Base-by-base conservation (phyloP, 1,284 basidiomycete genomes). In the Waitea zeae region DNA sequence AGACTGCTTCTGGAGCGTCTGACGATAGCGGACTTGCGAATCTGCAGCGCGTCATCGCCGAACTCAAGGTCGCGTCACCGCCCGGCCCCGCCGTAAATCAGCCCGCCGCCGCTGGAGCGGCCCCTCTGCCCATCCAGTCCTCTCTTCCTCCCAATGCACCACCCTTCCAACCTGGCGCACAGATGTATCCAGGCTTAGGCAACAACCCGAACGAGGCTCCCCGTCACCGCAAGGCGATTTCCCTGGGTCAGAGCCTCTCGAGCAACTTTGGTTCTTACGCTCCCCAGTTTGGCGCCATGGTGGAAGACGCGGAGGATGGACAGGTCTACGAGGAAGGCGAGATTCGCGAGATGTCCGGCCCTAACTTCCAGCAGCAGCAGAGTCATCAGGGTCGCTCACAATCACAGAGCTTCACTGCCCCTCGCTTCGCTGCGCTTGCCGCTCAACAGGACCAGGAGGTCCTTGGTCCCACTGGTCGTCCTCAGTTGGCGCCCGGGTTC, bases 401-500 rank as follows among this genome's bases (percentile, higher is more conserved):
- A 46, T 76, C 77, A 13, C 79, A 81, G 55, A 81, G 65, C 44
- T 90, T 88, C 50, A 71, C 80, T 47, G 77, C 86, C 31, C 86
- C 87, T 27, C 74, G 87, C 20, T 90, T 90, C 52, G 82, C 78
- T 20, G 83, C 83, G 27, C 62, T 89, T 36, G 82, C 81, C 20
- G 76, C 78, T 11, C 79, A 82, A 47, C 76, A 83, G 46, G 67
- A 72, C 39, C 55, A 51, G 12, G 79, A 84, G 38, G 34, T 57
- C 20, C 41, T 81, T 28, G 80, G 82, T n/a, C 76, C 81, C 3
- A 70, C 77, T 20, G 82, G 86, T 28, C 74, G 87, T 39, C 87
- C 87, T 20, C 86, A 90, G 50, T 71, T 93, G 35, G 86, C 86
- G 12, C 88, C 87, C 9, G 64, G 66, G 28, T 92, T 92, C 57